Conservation (phyloP, 306 rosid species). For the Fragaria vesca region DNA sequence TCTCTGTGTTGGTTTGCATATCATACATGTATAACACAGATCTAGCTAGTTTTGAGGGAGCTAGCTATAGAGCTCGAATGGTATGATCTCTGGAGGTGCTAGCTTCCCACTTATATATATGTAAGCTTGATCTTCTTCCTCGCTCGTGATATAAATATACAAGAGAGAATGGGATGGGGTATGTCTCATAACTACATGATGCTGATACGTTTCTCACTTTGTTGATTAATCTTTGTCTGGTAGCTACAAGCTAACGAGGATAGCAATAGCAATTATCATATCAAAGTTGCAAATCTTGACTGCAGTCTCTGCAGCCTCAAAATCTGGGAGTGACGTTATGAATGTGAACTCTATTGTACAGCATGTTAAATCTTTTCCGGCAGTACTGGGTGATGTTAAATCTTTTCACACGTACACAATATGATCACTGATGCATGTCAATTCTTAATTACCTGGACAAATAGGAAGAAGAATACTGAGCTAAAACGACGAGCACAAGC, state of each 20-base stretch:
- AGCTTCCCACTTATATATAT: background rate
- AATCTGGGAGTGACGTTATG: background rate
- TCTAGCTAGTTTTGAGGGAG: background rate
- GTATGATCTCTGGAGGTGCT: background rate
- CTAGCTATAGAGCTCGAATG: background rate
- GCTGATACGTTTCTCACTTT: background rate
- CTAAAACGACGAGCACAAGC: background rate
- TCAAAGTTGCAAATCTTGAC: background rate
- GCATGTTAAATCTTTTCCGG: background rate
- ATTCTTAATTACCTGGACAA: background rate
- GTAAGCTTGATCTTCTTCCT: background rate
- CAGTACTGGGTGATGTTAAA: background rate
- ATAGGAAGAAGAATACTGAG: background rate
- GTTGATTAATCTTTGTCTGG: background rate
- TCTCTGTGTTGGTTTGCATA: slow-evolving; percentile 11
- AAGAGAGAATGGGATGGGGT: background rate
- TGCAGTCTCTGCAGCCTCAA: background rate
- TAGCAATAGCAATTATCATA: background rate
- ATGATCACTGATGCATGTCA: background rate
- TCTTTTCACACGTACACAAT: background rate
- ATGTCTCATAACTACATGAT: background rate
- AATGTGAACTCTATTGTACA: background rate
- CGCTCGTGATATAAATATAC: background rate
- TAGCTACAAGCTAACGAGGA: background rate
- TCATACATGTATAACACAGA: background rate